A percentile compares a stretch with the other conserved stretches of the same genome.
Conservation (phyloP, 352 stramenopile genomes). For the Phytophthora hibernalis region DNA sequence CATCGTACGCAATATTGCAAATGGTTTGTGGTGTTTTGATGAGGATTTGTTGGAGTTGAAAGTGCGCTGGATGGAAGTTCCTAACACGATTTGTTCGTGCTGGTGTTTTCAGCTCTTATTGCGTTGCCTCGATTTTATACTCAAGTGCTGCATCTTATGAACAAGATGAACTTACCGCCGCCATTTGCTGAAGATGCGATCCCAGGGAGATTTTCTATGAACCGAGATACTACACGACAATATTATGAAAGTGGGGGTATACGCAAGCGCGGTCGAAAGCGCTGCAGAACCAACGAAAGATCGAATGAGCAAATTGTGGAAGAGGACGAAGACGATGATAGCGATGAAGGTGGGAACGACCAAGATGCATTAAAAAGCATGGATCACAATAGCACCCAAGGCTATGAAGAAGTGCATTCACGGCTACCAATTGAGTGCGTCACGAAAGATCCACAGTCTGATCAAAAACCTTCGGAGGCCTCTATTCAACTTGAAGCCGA, state of each 20-base stretch:
- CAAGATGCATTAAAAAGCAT: background rate
- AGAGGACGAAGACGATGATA: conserved; percentile 44
- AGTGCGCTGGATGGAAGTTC: background rate
- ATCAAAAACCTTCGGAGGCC: background rate
- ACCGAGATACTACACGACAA: conserved; percentile 20
- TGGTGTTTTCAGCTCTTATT: conserved; percentile 65
- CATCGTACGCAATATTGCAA: conserved; percentile 89
- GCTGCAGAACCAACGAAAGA: conserved; percentile 22
- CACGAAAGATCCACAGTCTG: background rate
- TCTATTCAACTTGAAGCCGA: background rate
- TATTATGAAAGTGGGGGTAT: background rate
- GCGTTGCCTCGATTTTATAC: conserved; percentile 90
- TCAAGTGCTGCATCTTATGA: conserved; percentile 92
- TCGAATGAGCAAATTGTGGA: conserved; percentile 37
- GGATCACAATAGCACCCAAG: background rate
- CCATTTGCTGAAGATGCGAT: conserved; percentile 82
- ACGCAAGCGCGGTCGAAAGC: conserved; percentile 23
- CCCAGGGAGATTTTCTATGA: conserved; percentile 61
- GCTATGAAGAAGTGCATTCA: background rate
- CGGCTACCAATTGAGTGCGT: background rate
- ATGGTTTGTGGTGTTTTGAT: conserved; percentile 53
- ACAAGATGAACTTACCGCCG: conserved; percentile 91
- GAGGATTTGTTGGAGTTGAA: background rate
- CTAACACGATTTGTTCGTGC: conserved; percentile 2
- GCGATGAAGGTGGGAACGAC: conserved; percentile 33